Base-by-base conservation (phyloP, 1,284 basidiomycete genomes). In the Irpex lacteus region DNA sequence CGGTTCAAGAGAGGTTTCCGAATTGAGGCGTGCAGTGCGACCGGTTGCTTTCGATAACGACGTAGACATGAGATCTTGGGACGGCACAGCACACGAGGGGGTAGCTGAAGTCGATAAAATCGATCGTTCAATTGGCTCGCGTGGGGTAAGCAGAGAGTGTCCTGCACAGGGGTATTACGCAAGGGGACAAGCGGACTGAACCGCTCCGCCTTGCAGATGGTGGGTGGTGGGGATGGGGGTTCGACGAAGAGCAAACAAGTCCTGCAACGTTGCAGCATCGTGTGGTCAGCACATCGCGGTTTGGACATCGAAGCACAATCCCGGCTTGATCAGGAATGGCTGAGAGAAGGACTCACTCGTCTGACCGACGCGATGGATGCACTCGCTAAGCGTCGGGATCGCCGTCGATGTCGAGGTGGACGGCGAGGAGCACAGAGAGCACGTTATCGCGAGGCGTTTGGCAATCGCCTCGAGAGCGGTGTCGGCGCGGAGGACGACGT, bases 401-500 rank as follows among this genome's bases (percentile, higher is more conserved):
- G 59, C 59, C 36, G 7, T 44, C 9, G 47, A 54, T 55, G 44
- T 59, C 62, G 59, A 44, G 65, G 50, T 62, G 62, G 34, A 59
- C 55, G 63, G 37, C 54, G 62, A 53, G 58, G 61, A 61, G 34
- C 47, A 36, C 61, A 38, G 58, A 52, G 58, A 36, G 60, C 65
- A 66, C 65, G 65, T 63, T 66, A 64, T 65, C 61, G 58, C 38
- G 59, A 60, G 62, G 61, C 65, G 63, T 60, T 44, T 47, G 62
- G 19, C 47, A 60, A 61, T 62, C 60, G 59, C 62, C 63, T 60
- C 37, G 52, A 63, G 40, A 44, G 40, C 40, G 60, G 63, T 62
- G 65, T 68, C 61, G 61, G 64, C 63, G 65, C 67, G 65, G 63
- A 62, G 59, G 65, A 66, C 64, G 67, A 66, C 65, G 15, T 55